Conservation (phyloP, 495 filamentous ascomycete genomes). For the Penicillium herquei region DNA sequence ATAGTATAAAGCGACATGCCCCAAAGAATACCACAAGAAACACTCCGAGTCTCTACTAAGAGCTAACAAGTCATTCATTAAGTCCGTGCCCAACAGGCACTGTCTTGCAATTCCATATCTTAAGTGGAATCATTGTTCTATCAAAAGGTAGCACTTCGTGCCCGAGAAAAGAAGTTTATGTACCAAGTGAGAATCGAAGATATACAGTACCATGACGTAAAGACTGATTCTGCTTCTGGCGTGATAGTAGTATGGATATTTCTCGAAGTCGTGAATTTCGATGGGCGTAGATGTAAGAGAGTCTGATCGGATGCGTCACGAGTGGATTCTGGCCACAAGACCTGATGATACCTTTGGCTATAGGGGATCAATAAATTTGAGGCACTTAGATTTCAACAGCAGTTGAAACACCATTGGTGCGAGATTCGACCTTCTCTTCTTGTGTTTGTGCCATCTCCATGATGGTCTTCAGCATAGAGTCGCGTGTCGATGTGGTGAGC, state of each 20-base stretch:
- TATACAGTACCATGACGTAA: too few species aligned
- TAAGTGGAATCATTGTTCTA: too few species aligned
- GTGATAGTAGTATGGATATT: background rate
- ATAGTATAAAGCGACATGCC: background rate
- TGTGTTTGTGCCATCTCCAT: slow-evolving; percentile 53
- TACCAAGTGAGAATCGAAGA: background rate
- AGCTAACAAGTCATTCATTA: too few species aligned
- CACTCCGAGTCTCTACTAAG: too few species aligned
- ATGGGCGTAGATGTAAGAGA: background rate
- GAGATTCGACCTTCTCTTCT: slow-evolving; percentile 17
- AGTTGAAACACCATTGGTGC: slow-evolving; percentile 33
- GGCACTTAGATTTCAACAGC: slow-evolving; percentile 39
- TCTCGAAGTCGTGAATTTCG: background rate
- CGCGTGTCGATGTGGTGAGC: slow-evolving; percentile 65
- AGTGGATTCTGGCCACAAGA: background rate
- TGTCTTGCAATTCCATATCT: too few species aligned
- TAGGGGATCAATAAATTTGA: background rate
- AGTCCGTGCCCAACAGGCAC: too few species aligned
- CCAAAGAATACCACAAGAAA: background rate
- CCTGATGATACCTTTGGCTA: background rate
- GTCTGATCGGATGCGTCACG: background rate
- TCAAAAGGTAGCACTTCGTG: too few species aligned
- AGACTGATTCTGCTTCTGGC: background rate
- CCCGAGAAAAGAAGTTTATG: background rate
- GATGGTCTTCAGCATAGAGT: slow-evolving; percentile 78